A percentile compares a stretch with the other conserved stretches of the same genome.
phyloP scores from a whole-genome alignment of 352 stramenopile genomes.

The Thraustochytrium striatum region DNA sequence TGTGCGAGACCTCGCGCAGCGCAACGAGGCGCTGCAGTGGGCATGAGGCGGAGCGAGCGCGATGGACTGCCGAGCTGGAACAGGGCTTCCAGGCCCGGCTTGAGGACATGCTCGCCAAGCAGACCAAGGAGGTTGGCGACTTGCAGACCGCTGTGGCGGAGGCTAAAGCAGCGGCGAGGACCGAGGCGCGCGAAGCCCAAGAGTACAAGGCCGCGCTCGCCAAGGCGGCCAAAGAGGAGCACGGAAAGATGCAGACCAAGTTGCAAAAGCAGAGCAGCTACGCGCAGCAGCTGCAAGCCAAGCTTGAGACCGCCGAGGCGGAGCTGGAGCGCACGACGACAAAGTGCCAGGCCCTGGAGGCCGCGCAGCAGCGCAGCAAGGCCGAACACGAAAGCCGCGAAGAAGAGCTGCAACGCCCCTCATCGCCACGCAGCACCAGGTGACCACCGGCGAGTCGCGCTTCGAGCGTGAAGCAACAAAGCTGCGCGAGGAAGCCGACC shows the following conservation, averaged over 20 bases:
- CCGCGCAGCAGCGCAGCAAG: background rate
- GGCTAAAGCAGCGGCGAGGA: slow-evolving; percentile 13
- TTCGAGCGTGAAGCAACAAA: background rate
- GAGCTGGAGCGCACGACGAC: background rate
- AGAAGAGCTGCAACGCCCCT: slow-evolving; percentile 16
- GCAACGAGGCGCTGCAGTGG: too few species aligned
- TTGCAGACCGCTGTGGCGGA: slow-evolving; percentile 21
- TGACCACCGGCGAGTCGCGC: slow-evolving; percentile 3
- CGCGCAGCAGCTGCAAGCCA: slow-evolving; percentile 1
- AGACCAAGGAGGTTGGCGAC: slow-evolving; percentile 7
- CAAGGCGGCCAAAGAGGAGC: slow-evolving; percentile 34
- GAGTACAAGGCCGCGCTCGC: slow-evolving; percentile 22
- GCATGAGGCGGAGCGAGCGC: background rate
- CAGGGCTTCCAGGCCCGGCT: slow-evolving; percentile 6
- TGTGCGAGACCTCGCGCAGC: too few species aligned
- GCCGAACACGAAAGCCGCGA: background rate
- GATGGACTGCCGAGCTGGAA: slow-evolving; percentile 16
- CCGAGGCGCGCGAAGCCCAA: slow-evolving; percentile 32
- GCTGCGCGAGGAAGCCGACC: slow-evolving; percentile 19
- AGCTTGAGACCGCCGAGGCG: slow-evolving; percentile 1
- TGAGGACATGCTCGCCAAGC: background rate
- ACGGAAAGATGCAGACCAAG: slow-evolving; percentile 7
- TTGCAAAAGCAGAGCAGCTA: background rate
- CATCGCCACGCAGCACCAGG: slow-evolving; percentile 1
- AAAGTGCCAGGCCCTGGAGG: background rate